phyloP scores from a whole-genome alignment of 2,329 filamentous ascomycete genomes.

The Penicillium psychrosexuale region DNA sequence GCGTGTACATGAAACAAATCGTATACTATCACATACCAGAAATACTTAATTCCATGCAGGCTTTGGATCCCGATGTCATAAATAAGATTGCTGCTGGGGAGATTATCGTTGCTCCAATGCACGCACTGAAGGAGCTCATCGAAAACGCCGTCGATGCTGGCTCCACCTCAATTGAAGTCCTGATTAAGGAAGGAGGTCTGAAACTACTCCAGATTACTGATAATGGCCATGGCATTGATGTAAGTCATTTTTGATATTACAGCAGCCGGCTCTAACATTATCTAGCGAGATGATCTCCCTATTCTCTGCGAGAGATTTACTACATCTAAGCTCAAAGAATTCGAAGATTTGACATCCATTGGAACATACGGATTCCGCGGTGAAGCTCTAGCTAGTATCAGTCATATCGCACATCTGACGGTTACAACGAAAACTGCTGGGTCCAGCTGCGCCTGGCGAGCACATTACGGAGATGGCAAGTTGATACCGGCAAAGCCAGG shows the following conservation, averaged over 20 bases:
- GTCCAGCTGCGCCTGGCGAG: constrained; percentile 85
- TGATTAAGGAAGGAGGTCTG: constrained; percentile 91
- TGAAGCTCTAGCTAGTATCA: constrained; percentile 94
- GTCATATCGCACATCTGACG: constrained; percentile 92
- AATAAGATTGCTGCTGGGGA: constrained; percentile 99
- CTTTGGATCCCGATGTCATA: constrained; percentile 85
- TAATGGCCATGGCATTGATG: constrained; percentile 93
- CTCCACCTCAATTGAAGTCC: constrained; percentile 81
- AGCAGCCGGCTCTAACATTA: constrained; percentile 9
- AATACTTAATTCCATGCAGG: constrained; percentile 49
- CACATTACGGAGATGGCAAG: constrained; percentile 79
- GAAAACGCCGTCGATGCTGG: constrained; percentile 98
- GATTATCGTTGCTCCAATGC: constrained; percentile 95
- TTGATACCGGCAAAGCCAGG: constrained; percentile 82
- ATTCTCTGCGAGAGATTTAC: constrained; percentile 96
- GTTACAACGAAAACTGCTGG: constrained; percentile 92
- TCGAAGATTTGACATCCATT: constrained; percentile 87
- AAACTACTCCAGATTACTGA: constrained; percentile 96
- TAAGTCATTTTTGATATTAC: constrained; percentile 43
- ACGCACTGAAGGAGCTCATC: constrained; percentile 92
- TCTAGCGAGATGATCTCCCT: constrained; percentile 79
- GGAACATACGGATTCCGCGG: constrained; percentile 97
- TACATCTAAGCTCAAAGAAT: constrained; percentile 89
- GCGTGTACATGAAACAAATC: not conserved
- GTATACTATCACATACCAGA: constrained; percentile 1